Percentiles rank a stretch among this genome's conserved stretches.
These are phyloP conservation scores for Ascochyta clinopodiicola DNA, from an alignment of 2,329 filamentous ascomycete genomes.

Conservation along the genomic window DNA sequence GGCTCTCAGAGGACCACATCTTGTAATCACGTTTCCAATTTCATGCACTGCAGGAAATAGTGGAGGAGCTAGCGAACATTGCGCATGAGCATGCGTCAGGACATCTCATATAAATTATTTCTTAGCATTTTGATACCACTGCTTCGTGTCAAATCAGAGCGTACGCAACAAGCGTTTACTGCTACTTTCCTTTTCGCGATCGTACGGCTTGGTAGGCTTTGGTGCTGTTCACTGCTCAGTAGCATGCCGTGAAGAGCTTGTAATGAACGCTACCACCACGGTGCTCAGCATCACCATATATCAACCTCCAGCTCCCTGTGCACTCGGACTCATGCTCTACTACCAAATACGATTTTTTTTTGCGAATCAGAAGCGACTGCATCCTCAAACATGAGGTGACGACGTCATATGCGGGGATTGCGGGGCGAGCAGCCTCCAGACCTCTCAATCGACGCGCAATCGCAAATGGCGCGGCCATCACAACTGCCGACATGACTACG, in stretches of 20 bases:
- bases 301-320: not conserved
- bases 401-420: conserved; percentile 15
- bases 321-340: not conserved
- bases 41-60: not conserved
- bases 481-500: conserved; percentile 16
- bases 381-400: not conserved
- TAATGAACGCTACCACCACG: conserved; percentile 2
- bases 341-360: not conserved
- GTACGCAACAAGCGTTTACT: not conserved
- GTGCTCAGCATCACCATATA: conserved; percentile 1
- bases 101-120: not conserved
- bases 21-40: conserved; percentile 2
- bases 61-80: not conserved
- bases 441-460: not conserved
- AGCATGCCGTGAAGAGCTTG: not conserved
- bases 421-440: conserved; percentile 1
- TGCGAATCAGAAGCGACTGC: not conserved
- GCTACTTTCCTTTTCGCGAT: not conserved
- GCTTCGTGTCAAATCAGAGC: not conserved
- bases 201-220: not conserved
- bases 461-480: not conserved
- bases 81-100: not conserved
- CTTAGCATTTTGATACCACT: conserved; percentile 2
- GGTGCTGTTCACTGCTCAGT: not conserved
- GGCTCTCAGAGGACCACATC: not conserved